Conservation (phyloP, 1,284 basidiomycete species). For the Inonotus hispidus region DNA sequence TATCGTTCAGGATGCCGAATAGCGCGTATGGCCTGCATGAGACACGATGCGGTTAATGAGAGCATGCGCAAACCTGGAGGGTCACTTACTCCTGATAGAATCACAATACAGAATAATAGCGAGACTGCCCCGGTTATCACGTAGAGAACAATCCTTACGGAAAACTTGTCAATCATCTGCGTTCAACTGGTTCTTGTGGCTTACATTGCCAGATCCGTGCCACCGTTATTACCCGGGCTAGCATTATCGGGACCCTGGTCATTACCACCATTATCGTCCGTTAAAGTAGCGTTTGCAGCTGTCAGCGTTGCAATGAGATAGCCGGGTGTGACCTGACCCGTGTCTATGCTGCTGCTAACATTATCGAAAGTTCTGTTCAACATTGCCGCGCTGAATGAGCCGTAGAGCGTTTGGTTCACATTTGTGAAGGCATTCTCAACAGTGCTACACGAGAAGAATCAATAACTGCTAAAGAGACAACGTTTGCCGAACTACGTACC, state of each 20-base stretch:
- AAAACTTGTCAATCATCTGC: background rate
- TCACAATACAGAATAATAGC: conserved; percentile 73
- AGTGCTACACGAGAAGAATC: conserved; percentile 4
- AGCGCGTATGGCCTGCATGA: conserved; percentile 64
- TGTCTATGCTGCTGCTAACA: conserved; percentile 47
- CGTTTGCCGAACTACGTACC: conserved; percentile 27
- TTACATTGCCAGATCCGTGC: conserved; percentile 73
- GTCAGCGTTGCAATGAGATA: conserved; percentile 66
- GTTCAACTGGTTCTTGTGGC: conserved; percentile 21
- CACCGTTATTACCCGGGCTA: conserved; percentile 28
- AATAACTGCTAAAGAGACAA: background rate
- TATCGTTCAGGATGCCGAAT: conserved; percentile 89
- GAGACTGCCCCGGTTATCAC: conserved; percentile 83
- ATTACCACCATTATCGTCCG: conserved; percentile 19
- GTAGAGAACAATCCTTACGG: conserved; percentile 76
- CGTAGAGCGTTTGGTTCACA: conserved; percentile 44
- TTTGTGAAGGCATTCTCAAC: conserved; percentile 29
- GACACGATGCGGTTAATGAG: conserved; percentile 7
- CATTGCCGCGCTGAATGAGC: conserved; percentile 50
- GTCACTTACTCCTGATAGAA: conserved; percentile 68
- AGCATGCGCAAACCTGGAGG: conserved; percentile 4
- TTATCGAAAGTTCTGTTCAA: conserved; percentile 47
- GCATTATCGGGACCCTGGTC: conserved; percentile 13
- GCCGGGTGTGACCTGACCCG: conserved; percentile 36
- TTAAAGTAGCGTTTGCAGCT: conserved; percentile 58